Conservation (phyloP, 495 filamentous ascomycete genomes). For the Penicillium coffeae region DNA sequence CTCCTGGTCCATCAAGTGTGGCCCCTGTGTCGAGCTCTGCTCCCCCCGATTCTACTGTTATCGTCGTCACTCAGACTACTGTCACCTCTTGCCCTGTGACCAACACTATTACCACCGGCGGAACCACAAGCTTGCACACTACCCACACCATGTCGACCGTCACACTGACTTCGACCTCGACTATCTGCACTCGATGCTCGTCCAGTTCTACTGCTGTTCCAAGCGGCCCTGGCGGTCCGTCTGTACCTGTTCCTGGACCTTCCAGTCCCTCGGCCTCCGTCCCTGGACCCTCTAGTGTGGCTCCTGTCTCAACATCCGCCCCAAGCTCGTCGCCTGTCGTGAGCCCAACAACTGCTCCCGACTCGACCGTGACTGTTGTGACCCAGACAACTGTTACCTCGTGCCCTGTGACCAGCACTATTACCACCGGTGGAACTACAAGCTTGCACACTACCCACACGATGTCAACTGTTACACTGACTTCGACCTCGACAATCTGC, state of each 20-base stretch:
- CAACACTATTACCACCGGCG: conserved; percentile 25
- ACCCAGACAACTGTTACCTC: conserved; percentile 32
- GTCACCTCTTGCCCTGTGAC: conserved; percentile 41
- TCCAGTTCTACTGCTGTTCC: neutral
- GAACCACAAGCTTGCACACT: no score
- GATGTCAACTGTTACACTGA: conserved; percentile 36
- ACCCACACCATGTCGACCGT: conserved; percentile 24
- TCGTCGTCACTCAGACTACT: conserved; percentile 18
- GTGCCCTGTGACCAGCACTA: conserved; percentile 35
- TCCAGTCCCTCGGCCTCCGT: neutral
- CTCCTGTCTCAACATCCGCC: conserved; percentile 1
- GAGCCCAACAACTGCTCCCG: conserved; percentile 29
- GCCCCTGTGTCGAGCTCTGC: conserved; percentile 3
- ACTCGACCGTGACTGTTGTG: conserved; percentile 9
- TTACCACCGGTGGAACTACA: conserved; percentile 29
- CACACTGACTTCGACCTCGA: conserved; percentile 15
- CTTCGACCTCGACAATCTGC: conserved; percentile 34
- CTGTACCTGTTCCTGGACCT: neutral
- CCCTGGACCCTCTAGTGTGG: neutral
- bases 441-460: conserved; percentile 35
- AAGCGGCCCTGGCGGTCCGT: neutral
- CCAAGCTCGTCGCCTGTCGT: neutral
- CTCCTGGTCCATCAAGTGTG: neutral
- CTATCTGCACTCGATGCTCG: conserved; percentile 2
- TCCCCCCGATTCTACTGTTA: conserved; percentile 3